Conservation (phyloP, 129 eudicot genomes). For the Centaurea solstitialis region DNA sequence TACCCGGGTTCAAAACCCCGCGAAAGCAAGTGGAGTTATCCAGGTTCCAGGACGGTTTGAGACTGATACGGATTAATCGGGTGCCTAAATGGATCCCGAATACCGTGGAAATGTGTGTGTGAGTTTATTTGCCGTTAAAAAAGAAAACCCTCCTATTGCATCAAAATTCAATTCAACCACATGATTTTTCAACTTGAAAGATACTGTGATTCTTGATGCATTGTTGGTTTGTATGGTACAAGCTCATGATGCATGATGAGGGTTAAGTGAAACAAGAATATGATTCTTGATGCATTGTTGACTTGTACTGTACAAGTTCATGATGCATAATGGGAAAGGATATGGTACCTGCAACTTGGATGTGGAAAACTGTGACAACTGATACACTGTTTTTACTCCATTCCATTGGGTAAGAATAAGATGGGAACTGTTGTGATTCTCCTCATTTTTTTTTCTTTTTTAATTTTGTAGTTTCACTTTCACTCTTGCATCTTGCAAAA, state of each 20-base stretch:
- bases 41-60: too few relatives aligned
- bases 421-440: slow-evolving; percentile 5
- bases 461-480: slow-evolving; percentile 48
- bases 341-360: slow-evolving; percentile 54
- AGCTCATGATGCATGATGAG: neutral
- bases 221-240: slow-evolving; percentile 18
- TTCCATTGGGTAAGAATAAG: slow-evolving; percentile 2
- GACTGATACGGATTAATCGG: too few relatives aligned
- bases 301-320: slow-evolving; percentile 5
- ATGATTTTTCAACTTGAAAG: too few relatives aligned
- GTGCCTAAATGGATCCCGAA: too few relatives aligned
- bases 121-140: too few relatives aligned
- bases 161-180: neutral
- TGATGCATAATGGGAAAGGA: slow-evolving; percentile 15
- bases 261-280: neutral
- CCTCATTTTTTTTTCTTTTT: neutral
- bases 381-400: neutral
- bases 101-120: too few relatives aligned
- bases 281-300: neutral
- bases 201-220: neutral
- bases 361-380: slow-evolving; percentile 23
- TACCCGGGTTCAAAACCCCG: too few relatives aligned
- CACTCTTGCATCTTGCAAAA: slow-evolving; percentile 61
- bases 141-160: too few relatives aligned
- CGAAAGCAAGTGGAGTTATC: too few relatives aligned